Conservation (phyloP, 2,329 filamentous ascomycete genomes). For the Akanthomyces uredinophilus region DNA sequence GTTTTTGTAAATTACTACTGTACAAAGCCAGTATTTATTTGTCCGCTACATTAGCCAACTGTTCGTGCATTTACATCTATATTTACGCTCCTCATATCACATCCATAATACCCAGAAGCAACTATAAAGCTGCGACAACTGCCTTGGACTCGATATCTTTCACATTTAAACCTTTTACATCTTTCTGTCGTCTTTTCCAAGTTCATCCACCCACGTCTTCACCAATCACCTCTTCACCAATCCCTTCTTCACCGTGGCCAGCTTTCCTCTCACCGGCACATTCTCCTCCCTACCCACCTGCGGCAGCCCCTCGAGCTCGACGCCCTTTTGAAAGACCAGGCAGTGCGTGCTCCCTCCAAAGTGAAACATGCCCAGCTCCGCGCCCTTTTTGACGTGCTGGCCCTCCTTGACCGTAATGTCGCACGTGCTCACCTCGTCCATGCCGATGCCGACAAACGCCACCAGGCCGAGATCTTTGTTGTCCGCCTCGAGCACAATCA, state of each 20-base stretch:
- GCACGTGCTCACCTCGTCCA: conserved; percentile 72
- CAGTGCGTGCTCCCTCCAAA: conserved; percentile 69
- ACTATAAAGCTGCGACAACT: no score
- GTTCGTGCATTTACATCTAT: not conserved
- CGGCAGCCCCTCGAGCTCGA: conserved; percentile 40
- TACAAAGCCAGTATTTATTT: not conserved
- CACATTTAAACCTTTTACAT: no score
- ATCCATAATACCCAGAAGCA: no score
- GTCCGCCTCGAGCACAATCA: conserved; percentile 68
- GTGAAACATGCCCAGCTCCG: conserved; percentile 74
- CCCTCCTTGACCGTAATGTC: conserved; percentile 65
- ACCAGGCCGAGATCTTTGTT: conserved; percentile 62
- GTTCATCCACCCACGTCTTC: not conserved
- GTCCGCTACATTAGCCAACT: no score
- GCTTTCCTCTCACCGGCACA: conserved; percentile 34
- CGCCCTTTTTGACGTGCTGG: conserved; percentile 58
- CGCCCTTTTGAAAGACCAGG: conserved; percentile 57
- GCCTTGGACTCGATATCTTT: no score
- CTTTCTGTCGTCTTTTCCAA: not conserved
- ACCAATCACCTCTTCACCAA: not conserved
- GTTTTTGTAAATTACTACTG: not conserved
- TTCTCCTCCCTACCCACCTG: conserved; percentile 32
- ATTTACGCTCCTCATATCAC: no score
- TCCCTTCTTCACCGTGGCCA: conserved; percentile 23
- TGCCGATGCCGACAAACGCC: conserved; percentile 66